Base-by-base conservation (phyloP, 768 basidiomycete genomes). In the Naganishia vaughanmartiniae region DNA sequence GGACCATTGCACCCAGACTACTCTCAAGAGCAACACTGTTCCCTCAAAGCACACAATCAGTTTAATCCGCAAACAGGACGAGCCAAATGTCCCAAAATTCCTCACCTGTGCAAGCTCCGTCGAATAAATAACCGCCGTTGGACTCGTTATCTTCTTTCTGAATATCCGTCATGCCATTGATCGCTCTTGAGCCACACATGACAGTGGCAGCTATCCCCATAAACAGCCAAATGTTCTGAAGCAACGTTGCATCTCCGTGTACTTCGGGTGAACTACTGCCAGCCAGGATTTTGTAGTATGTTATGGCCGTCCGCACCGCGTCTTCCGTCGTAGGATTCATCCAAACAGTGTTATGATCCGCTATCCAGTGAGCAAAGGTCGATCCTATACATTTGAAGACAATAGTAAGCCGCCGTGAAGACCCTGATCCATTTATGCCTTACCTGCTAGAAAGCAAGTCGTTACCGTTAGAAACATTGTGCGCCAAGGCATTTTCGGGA, bases 291-390 rank as follows among this genome's bases (percentile, higher is more conserved):
- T 63, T 34, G 67, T 82, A 82, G 73, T 82, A 82, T 21, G 71
- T 71, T 28, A 81, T 76, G 4, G 78, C 76, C 10, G 76, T 74
- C 17, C 69, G 65, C 14, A 80, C 66, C 2, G 81, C 78, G 19
- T 78, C 74, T 14, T 75, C 39, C 9, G 81, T 81, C 11, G 79
- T 67, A 2, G 80, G 80, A 7, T 77, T 75, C 5, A 75, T 68
- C 80, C 80, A 82, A 34, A 82, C 76, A 21, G 78, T 75, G 69
- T 82, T 79, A 69, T 82, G 81, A 54, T 82, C 81, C 11, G 77
- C 80, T 60, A 79, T 78, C 79, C 79, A 80, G 69, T 79, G 78
- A 24, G 76, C 75, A 65, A 79, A 80, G 17, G 79, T 80, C 2
- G 79, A 77, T 3, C 79, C 79, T 80, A 70, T 31, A 53, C 55